Evolutionary conservation across 169 alveolate genomes (phyloP), one percentile per base, ranked within the genome.

Genomic region (Cryptosporidium xiaoi): DNA sequence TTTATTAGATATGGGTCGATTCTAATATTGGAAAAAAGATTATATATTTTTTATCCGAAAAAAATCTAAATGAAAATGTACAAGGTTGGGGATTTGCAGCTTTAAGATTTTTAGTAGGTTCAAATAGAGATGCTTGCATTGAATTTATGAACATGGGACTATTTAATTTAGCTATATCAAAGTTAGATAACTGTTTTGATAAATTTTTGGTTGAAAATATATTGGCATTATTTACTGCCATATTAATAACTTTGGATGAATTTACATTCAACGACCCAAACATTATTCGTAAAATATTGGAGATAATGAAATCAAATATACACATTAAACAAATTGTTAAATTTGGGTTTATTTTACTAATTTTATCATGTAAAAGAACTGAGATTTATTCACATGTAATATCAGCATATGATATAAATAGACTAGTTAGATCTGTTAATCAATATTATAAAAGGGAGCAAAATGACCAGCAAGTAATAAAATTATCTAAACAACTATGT

Each of bases 1-100:
- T 6, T 34, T 51, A 15, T 33, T 60, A 77, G 87, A 56, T 60
- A 44, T 77, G 87, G 87, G 65, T 60, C 18, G 64, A 77, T 24
- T 60, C 87, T 0, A 62, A 77, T 36, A 50, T 77, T 60, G 87
- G 87, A 24, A 27, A 62, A n/a, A 56, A 58, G 27, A 60, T 77
- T n/a, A 27, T 77, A 2, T 20, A 27, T 10, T 77, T 58, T 60
- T 13, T 77, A 44, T 46, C 15, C 3, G 51, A 44, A 44, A 64
- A 60, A 77, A 77, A 62, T 13, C 27, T 77, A 13, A 71, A 62
- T 77, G 87, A 77, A 62, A 60, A 56, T 18, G 64, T 50, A 56
- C 77, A 77, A 62, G 34, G 58, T 77, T 77, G 87, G 87, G 87
- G 87, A 18, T 77, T 77, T 77, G 87, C 77, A 77, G 87, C 87